Base-by-base conservation (phyloP, 306 rosid species). In the Cyclanthera cordifolia region DNA sequence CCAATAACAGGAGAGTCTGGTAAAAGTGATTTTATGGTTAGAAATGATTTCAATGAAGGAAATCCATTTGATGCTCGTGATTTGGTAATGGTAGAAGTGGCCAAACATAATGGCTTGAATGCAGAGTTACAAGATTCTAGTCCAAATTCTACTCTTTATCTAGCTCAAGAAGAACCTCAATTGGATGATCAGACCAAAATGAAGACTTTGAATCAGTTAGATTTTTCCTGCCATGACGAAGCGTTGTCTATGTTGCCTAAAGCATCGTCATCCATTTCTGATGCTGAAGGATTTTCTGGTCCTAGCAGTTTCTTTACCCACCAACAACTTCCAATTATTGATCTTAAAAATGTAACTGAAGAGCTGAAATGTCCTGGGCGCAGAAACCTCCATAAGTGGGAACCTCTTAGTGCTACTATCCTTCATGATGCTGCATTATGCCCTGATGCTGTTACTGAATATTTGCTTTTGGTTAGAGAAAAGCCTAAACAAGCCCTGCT, bases 381-480 rank as follows among this genome's bases (percentile, higher is more conserved):
- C 49, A 53, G 3, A 49, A 51, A 19, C 13, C n/a, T 55, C 19
- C 0, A 0, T 16, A 5, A 25, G 5, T 86, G 88, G 94, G 13
- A 32, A n/a, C 74, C 78, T 75, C 49, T 80, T n/a, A 34, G 73
- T 71, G 32, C 69, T 39, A 70, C 60, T 23, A 69, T 19, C 48
- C 50, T 75, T 23, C 71, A 78, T 53, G 78, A 50, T 57, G 80
- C 74, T 57, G 82, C 67, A 73, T 78, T 70, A 14, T 82, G 71
- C 63, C 87, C 89, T n/a, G 75, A 48, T 57, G 86, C 85, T 78
- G 59, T 90, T 74, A 53, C 25, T 46, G 70, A 77, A 30, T 75
- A 56, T 67, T 67, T 25, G 37, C 65, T 32, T 30, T 39, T 4
- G 9, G 14, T 10, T 30, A 23, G 25, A 0, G 46, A 14, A 79